Evolutionary conservation across 352 stramenopile genomes (phyloP), one percentile per base, ranked within the genome.

Genomic region (Phytophthora nicotianae): DNA sequence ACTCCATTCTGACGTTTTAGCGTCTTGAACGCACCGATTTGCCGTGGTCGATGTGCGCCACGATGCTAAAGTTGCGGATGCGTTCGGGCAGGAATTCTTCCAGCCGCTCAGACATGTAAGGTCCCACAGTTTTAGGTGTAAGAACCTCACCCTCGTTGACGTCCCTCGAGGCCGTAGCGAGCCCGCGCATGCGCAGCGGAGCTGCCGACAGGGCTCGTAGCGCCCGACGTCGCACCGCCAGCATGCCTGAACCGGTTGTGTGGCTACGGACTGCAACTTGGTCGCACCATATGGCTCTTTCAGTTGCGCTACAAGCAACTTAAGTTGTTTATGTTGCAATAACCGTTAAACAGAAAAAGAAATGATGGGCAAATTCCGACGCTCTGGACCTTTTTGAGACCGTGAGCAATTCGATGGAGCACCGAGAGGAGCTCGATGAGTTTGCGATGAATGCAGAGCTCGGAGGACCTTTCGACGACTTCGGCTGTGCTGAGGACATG

Each of bases 11-110:
- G 27, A 59, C 43, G 26, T 3, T 57, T 62, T 70, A 65, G 47
- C 21, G 8, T 19, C 3, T 32, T 13, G 3, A 8, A 80, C 74
- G 41, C 56, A 94, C 86, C 75, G 86, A 95, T 76, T 97, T 97
- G 62, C 90, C 90, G 66, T 97, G 90, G 62, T 97, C 90, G 33
- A 97, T 97, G 52, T 97, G 90, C 13, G 90, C 88, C 32, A 97
- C 89, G 64, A 97, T 97, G 65, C 85, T 92, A 67, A 96, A 96
- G 72, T 96, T 96, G 73, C 88, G 81, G 62, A 95, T 89, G 20
- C 92, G 96, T 23, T 90, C 65, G 2, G 86, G 84, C 55, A 52
- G 61, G 62, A 93, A 87, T 2, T 75, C 61, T 27, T 76, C 65
- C n/a, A 95, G 68, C 27, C 86, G 71, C 56, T 76, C 66, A 16